phyloP scores from a whole-genome alignment of 257 asterid genomes.

The Cruciata laevipes region DNA sequence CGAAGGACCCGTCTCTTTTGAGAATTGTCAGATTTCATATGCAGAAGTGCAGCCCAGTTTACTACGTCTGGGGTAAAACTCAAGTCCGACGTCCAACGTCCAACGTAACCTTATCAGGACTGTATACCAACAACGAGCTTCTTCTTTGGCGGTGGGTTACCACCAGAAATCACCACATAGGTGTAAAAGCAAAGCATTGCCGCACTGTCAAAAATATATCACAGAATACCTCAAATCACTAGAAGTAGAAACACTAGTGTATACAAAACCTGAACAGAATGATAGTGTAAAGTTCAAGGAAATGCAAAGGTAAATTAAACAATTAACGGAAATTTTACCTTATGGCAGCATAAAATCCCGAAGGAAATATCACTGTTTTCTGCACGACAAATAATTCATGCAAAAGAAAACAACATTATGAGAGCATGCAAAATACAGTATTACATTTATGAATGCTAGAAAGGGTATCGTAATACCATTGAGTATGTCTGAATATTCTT shows the following conservation, averaged over 20 bases:
- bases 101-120: slow-evolving; percentile 9
- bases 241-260: not conserved
- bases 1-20: too few species aligned
- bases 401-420: not conserved
- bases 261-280: not conserved
- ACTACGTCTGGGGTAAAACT: too few species aligned
- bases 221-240: slow-evolving; percentile 3
- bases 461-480: slow-evolving; percentile 39
- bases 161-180: slow-evolving; percentile 67
- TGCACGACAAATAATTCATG: slow-evolving; percentile 23
- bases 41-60: too few species aligned
- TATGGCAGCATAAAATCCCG: slow-evolving; percentile 51
- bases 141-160: slow-evolving; percentile 45
- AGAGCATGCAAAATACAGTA: slow-evolving; percentile 18
- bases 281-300: not conserved
- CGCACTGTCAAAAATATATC: slow-evolving; percentile 38
- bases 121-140: slow-evolving; percentile 20
- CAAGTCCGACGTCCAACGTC: not conserved
- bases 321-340: slow-evolving; percentile 38
- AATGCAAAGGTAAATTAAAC: too few species aligned
- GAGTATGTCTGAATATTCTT: slow-evolving; percentile 65
- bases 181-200: slow-evolving; percentile 84
- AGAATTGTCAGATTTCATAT: too few species aligned
- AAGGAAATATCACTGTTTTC: slow-evolving; percentile 53
- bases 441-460: slow-evolving; percentile 5